Conservation (phyloP, 2,329 filamentous ascomycete species). For the Periglandula ipomoeae region DNA sequence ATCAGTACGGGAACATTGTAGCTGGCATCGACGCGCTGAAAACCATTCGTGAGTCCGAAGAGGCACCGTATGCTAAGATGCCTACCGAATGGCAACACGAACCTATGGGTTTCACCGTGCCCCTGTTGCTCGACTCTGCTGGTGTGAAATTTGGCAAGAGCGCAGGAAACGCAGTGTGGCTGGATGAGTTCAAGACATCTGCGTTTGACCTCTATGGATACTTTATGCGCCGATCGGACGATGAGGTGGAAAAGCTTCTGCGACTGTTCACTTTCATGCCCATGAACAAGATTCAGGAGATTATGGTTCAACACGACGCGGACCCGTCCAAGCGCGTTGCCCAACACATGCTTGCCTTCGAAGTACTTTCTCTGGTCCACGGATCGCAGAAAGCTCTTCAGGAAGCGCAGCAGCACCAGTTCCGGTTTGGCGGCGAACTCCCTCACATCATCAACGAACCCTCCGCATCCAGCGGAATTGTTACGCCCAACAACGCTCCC, state of each 20-base stretch:
- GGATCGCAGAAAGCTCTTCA: constrained; percentile 54
- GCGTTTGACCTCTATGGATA: constrained; percentile 86
- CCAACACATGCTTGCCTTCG: constrained; percentile 73
- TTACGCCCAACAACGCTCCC: constrained; percentile 38
- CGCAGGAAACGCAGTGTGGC: constrained; percentile 88
- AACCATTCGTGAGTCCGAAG: constrained; percentile 53
- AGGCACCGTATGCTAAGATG: constrained; percentile 31
- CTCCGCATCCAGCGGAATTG: constrained; percentile 18
- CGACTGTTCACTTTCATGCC: constrained; percentile 89
- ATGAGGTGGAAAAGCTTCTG: constrained; percentile 70
- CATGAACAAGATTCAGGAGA: constrained; percentile 50
- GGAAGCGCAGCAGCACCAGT: constrained; percentile 47
- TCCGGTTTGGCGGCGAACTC: constrained; percentile 34
- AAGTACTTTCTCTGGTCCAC: constrained; percentile 75
- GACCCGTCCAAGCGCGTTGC: constrained; percentile 66
- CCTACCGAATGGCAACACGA: constrained; percentile 36
- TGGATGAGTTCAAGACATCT: constrained; percentile 72
- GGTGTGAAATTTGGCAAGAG: constrained; percentile 94
- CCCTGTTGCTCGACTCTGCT: constrained; percentile 74
- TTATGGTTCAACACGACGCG: constrained; percentile 58
- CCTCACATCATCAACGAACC: constrained; percentile 23
- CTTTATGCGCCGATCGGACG: constrained; percentile 75
- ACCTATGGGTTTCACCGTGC: constrained; percentile 83
- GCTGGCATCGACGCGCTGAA: constrained; percentile 82
- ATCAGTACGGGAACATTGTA: constrained; percentile 94